A percentile compares a stretch with the other conserved stretches of the same genome.
Evolutionary conservation across 805 yeast genomes (phyloP).

Genomic region (Cyberlindnera amylophila): DNA sequence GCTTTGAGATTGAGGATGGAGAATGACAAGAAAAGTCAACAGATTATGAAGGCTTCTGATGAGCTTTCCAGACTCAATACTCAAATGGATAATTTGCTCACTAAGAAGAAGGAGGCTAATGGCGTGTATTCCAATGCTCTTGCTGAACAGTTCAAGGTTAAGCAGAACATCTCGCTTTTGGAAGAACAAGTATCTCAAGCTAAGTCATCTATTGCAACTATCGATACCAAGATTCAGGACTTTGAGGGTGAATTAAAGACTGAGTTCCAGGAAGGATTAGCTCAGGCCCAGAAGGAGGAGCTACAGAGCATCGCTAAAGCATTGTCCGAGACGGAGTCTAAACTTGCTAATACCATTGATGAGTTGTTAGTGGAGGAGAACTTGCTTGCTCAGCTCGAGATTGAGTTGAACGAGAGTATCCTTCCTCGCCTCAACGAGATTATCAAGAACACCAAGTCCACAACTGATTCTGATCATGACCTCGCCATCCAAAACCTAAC

Average conservation of each 20-base stretch:
- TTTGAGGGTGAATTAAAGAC: slow-evolving; percentile 45
- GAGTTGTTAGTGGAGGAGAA: slow-evolving; percentile 41
- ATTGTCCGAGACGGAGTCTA: slow-evolving; percentile 36
- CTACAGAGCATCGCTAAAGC: slow-evolving; percentile 34
- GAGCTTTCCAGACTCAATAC: slow-evolving; percentile 32
- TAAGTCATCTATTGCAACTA: slow-evolving; percentile 13
- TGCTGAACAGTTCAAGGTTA: slow-evolving; percentile 38
- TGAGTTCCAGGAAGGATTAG: slow-evolving; percentile 50
- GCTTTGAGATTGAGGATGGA: slow-evolving; percentile 36
- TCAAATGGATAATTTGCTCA: slow-evolving; percentile 40
- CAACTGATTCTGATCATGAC: slow-evolving; percentile 16
- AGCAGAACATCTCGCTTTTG: slow-evolving; percentile 37
- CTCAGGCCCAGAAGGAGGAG: slow-evolving; percentile 43
- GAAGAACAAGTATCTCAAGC: slow-evolving; percentile 10
- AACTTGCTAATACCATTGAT: slow-evolving; percentile 39
- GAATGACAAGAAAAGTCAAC: slow-evolving; percentile 44
- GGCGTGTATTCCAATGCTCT: slow-evolving; percentile 39
- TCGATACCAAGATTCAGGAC: slow-evolving; percentile 35
- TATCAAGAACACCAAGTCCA: slow-evolving; percentile 22
- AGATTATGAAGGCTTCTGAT: slow-evolving; percentile 48
- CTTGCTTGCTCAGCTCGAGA: slow-evolving; percentile 42
- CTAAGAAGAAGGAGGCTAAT: slow-evolving; percentile 41
- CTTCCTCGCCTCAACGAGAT: slow-evolving; percentile 48
- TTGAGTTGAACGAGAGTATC: slow-evolving; percentile 57
- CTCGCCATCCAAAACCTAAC: slow-evolving; percentile 18